Evolutionary conservation across 2,329 filamentous ascomycete genomes (phyloP), one percentile per base, ranked within the genome.

Genomic region (Fusarium cicatricum): DNA sequence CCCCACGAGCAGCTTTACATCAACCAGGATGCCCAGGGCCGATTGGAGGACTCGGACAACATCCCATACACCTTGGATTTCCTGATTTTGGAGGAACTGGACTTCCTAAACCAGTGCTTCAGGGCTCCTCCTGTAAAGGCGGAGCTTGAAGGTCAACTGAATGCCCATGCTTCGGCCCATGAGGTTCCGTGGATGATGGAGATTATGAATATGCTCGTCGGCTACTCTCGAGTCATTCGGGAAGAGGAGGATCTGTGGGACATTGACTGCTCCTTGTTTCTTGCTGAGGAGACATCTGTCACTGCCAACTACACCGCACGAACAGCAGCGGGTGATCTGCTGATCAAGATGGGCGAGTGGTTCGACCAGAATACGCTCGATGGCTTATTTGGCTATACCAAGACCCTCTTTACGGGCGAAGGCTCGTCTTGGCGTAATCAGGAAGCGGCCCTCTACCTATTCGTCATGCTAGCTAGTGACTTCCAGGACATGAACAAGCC

Each of bases 171-270:
- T 43, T 80, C 81, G 23, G 84, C 85, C 3, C 82, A 86, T 52
- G 82, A 85, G 10, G 87, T 88, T 2, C 86, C 87, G 8, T 98
- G 94, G 94, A 83, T 97, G 64, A 83, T 90, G 29, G 90, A 97
- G 68, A 87, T 97, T 16, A 90, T 97, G 85, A 90, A 90, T 72
- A 83, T 97, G 62, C 85, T 92, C 10, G 87, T 92, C 16, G 86
- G 88, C 1, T 98, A 96, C 75, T 89, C 92, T 11, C 91, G 94
- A 63, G 96, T 99, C 66, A 93, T 90, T 2, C 88, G 86, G 23
- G 95, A 99, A 73, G 95, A 98, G 71, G 92, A 97, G 76, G 92
- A 91, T 8, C 78, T 99, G 10, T 99, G 95, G 95, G 92, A 97
- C 66, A 92, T 97, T 60, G 95, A 99, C 74, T 90, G 96, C 65